Evolutionary conservation across 345 rosid species (phyloP).

Genomic region (Durio zibethinus): DNA sequence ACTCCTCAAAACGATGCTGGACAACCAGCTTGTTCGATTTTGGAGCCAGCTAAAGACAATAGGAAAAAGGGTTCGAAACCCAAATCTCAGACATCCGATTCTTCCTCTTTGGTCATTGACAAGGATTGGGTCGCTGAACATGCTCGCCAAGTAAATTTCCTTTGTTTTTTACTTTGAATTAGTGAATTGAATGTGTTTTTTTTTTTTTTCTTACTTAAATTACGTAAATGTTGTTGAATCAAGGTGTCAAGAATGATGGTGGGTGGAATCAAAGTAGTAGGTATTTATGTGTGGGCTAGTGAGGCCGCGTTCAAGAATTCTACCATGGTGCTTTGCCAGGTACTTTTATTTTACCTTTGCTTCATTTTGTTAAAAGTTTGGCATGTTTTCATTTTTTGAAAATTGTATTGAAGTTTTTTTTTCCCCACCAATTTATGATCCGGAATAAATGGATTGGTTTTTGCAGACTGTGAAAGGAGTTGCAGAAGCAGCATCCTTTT

Average conservation of each 20-base stretch:
- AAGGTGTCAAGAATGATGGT: constrained; percentile 87
- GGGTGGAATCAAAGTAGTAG: constrained; percentile 85
- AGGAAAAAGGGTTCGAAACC: constrained; percentile 57
- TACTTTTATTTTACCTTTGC: constrained; percentile 12
- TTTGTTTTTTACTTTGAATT: not conserved
- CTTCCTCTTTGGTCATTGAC: constrained; percentile 58
- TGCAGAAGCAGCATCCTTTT: constrained; percentile 58
- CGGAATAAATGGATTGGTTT: constrained; percentile 14
- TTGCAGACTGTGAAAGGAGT: constrained; percentile 69
- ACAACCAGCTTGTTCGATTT: constrained; percentile 62
- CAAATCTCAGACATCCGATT: constrained; percentile 59
- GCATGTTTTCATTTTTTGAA: not conserved
- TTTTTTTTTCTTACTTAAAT: not conserved
- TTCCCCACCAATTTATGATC: not conserved
- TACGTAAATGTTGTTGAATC: constrained; percentile 13
- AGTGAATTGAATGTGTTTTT: not conserved
- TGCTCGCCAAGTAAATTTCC: constrained; percentile 65
- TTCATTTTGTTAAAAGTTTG: not conserved
- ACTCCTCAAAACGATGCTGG: constrained; percentile 80
- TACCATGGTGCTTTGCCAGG: constrained; percentile 68
- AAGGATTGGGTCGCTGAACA: constrained; percentile 91
- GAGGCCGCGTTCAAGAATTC: constrained; percentile 78
- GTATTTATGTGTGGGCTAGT: constrained; percentile 87
- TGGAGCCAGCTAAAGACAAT: constrained; percentile 50
- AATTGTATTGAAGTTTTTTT: not conserved